Evolutionary conservation across 305 asterid species (phyloP).

Genomic region (Solanum hybrid): DNA sequence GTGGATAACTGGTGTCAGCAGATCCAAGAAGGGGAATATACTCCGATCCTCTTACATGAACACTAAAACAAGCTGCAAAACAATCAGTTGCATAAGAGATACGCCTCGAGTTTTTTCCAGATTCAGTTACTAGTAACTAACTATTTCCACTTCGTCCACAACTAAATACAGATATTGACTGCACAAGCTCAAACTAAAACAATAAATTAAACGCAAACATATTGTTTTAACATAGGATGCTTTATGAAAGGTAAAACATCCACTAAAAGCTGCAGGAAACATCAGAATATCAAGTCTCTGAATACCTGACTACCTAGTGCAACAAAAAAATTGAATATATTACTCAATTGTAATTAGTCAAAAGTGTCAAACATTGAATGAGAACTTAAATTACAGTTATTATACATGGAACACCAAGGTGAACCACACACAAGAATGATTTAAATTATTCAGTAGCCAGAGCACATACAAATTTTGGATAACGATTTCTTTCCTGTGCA

Average conservation of each 20-base stretch:
- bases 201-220: background rate
- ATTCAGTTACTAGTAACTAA: background rate
- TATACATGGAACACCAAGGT: background rate
- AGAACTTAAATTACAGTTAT: background rate
- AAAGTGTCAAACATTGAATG: background rate
- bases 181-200: background rate
- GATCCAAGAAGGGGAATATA: constrained; percentile 67
- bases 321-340: background rate
- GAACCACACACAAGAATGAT: background rate
- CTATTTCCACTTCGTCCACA: background rate
- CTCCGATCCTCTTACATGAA: constrained; percentile 90
- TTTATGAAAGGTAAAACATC: background rate
- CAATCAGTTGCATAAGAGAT: background rate
- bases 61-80: constrained; percentile 80
- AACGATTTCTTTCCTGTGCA: too few species aligned
- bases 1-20: constrained; percentile 40
- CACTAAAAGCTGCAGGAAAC: background rate
- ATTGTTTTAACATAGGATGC: background rate
- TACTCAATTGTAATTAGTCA: background rate
- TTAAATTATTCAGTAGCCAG: background rate
- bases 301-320: background rate
- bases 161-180: background rate
- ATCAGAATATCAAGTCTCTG: background rate
- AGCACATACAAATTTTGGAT: background rate
- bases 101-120: background rate